Evolutionary conservation across 106 monocot genomes (phyloP), one percentile per base, ranked within the genome.

Genomic region (Posidonia australis): DNA sequence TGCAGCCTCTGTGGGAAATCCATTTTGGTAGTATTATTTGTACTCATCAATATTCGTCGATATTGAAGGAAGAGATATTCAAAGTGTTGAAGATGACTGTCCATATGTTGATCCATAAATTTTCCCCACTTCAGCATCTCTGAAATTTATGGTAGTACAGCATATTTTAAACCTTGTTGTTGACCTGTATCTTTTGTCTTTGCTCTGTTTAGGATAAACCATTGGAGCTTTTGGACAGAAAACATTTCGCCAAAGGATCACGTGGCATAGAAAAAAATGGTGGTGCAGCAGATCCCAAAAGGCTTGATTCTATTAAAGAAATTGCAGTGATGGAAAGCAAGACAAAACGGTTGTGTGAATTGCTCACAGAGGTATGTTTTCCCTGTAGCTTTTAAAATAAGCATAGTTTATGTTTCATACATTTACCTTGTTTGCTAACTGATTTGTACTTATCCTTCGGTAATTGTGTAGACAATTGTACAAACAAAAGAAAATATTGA

Each of bases 401-500:
- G n/a, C n/a, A n/a, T n/a, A n/a, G n/a, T n/a, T n/a, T n/a, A n/a
- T n/a, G n/a, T n/a, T n/a, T n/a, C n/a, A n/a, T n/a, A n/a, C n/a
- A n/a, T n/a, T n/a, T n/a, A n/a, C n/a, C n/a, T n/a, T n/a, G n/a
- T 54, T 54, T 22, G 21, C 21, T 21, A 54, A 22, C 10, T 54
- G n/a, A 9, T 54, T 10, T 54, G 19, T 55, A 48, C 5, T 55
- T 25, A 46, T 53, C 32, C 9, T 32, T 14, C 13, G 16, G 44
- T 36, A n/a, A n/a, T 26, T 69, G 22, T 41, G 13, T 78, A 96
- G 96, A 74, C 57, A 60, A 85, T 96, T 60, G 23, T 74, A 60
- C 90, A 86, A 70, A 90, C 96, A 54, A 96, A 87, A 72, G 87
- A 96, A 78, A 96, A 96, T 80, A 78, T 84, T 47, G 87, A 87